Conservation (phyloP, 176 grass and related monocot genomes). For the Phoenix roebelenii region DNA sequence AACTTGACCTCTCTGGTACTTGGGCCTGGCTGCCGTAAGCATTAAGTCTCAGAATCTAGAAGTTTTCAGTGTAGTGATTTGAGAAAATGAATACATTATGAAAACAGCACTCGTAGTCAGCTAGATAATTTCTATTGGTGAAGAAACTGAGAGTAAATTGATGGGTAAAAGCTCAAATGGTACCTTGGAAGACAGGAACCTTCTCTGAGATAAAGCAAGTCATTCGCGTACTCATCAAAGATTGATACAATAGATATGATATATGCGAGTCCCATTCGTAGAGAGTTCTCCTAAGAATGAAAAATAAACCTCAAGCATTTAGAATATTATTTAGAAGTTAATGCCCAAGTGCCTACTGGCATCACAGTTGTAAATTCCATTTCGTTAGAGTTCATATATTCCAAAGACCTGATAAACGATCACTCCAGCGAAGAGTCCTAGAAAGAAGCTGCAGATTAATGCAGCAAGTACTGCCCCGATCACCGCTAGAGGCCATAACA, state of each 20-base stretch:
- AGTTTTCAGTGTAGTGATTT: background rate
- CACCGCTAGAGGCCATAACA: slow-evolving; percentile 77
- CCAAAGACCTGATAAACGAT: slow-evolving; percentile 60
- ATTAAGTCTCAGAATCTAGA: slow-evolving; percentile 21
- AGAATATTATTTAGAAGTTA: no score
- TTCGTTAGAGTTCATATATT: background rate
- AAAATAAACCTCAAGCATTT: slow-evolving; percentile 1
- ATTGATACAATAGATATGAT: slow-evolving; percentile 58
- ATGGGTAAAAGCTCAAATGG: background rate
- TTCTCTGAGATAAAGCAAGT: slow-evolving; percentile 88
- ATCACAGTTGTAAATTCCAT: background rate
- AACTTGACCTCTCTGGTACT: slow-evolving; percentile 50
- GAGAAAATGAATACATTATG: no score
- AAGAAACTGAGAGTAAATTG: no score
- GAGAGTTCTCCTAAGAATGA: slow-evolving; percentile 48
- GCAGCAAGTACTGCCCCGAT: slow-evolving; percentile 44
- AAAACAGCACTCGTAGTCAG: no score
- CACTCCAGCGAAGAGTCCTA: slow-evolving; percentile 49
- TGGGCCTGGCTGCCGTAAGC: slow-evolving; percentile 57
- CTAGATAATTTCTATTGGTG: no score
- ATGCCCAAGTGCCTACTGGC: no score
- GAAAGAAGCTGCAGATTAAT: slow-evolving; percentile 60
- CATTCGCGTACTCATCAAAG: slow-evolving; percentile 87
- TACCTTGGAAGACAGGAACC: slow-evolving; percentile 89
- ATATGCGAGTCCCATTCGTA: slow-evolving; percentile 69